Conservation (phyloP, 306 rosid species). For the Vigna angularis region DNA sequence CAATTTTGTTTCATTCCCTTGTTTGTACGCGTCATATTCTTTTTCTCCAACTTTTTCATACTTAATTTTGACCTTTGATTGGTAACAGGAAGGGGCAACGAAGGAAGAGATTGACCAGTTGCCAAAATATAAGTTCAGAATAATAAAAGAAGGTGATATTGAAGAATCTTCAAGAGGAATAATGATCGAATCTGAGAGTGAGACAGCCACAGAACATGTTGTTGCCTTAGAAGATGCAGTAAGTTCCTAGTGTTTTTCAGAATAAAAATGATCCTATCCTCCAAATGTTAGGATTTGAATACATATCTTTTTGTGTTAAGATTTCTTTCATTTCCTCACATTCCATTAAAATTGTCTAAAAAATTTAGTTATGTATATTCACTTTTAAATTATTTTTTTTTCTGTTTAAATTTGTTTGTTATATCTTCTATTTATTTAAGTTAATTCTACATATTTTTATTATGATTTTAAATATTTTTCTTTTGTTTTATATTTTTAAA, state of each 20-base stretch:
- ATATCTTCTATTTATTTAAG: conserved; percentile 1
- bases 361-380: neutral
- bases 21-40: conserved; percentile 20
- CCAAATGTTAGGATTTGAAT: neutral
- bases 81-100: conserved; percentile 89
- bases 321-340: neutral
- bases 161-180: conserved; percentile 71
- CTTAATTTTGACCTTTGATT: conserved; percentile 42
- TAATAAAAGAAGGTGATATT: conserved; percentile 49
- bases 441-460: neutral
- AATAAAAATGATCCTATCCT: conserved; percentile 1
- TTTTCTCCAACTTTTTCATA: conserved; percentile 18
- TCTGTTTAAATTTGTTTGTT: neutral
- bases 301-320: neutral
- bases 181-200: conserved; percentile 61
- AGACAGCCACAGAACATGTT: conserved; percentile 56
- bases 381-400: neutral
- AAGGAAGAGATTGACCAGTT: conserved; percentile 78
- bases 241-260: conserved; percentile 49
- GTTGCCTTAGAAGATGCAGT: conserved; percentile 74
- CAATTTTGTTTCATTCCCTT: conserved; percentile 4
- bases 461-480: neutral
- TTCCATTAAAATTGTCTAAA: neutral
- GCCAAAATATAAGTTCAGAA: conserved; percentile 72
- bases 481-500: neutral